Base-by-base conservation (phyloP, 768 basidiomycete genomes). In the Podaxis sp. region DNA sequence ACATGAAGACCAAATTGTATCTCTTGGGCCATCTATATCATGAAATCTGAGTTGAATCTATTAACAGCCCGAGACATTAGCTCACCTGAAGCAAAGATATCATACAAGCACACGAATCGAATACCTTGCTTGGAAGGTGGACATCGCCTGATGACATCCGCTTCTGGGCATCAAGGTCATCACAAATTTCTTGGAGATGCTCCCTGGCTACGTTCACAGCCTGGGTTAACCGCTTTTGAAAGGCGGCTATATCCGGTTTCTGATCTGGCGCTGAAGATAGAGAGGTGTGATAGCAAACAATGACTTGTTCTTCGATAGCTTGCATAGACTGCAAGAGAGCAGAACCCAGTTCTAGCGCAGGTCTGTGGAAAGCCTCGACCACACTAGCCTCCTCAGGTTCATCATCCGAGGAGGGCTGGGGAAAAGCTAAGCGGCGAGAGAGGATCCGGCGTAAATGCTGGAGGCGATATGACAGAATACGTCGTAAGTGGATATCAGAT, bases 51-150 rank as follows among this genome's bases (percentile, higher is more conserved):
- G 10, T 28, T 6, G 24, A 50, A 26, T 24, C 13, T 11, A 28
- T 10, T 28, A 13, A 11, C 12, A 8, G 8, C 20, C 13, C 22
- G 26, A 33, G 15, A 38, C 40, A 52, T 58, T 54, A 22, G 37
- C 69, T 46, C 62, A 80, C 80, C 76, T 82, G 80, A n/a, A 82
- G 67, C 28, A 81, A 64, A 2, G 80, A 80, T 30, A 79, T 78
- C 66, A 78, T 74, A 51, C 78, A 77, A 15, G 78, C 70, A 63
- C 77, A 78, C 38, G 76, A 66, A 46, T 78, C 74, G 26, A 72
- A 72, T 1, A 73, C 68, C 51, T 76, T 73, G 51, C 66, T 66
- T 28, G 73, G 69, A 26, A 76, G 58, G 7, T 66, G 68, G 6
- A 71, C 57, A 2, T 62, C 48, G 20, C 63, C 67, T 7, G 68